Base-by-base conservation (phyloP, 345 rosid species). In the Eucalyptus grandis region DNA sequence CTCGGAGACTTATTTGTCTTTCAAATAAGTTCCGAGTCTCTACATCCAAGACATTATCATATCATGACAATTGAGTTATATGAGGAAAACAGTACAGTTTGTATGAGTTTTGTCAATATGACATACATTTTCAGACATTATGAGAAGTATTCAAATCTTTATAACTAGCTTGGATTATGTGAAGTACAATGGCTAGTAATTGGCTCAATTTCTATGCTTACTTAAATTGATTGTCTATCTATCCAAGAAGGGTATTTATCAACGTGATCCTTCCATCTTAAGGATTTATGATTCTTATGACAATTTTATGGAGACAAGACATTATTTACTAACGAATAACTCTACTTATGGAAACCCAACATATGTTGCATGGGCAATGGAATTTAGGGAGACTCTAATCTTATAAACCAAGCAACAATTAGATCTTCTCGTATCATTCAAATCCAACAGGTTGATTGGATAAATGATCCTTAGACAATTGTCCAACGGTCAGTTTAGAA, bases 301-400 rank as follows among this genome's bases (percentile, higher is more conserved):
- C 62, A 56, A 24, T 56, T 56, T 22, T 56, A 0, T 22, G 1
- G 62, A 24, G 27, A 22, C 27, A 2, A 4, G 62, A 24, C 1
- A 6, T 24, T 56, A 3, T 56, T 56, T 56, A 22, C 62, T 24
- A 56, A 56, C 0, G 13, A 3, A 24, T 6, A 56, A 56, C 60
- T 56, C 27, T 22, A 56, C 62, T 56, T 24, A 56, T 56, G 62
- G 60, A 54, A 54, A 56, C 60, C 6, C 12, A 56, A 56, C 62
- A 56, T 56, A 0, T 56, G 12, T 56, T 24, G 30, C 5, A 22
- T 54, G 30, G 62, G 62, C 62, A 56, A 56, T 6, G 2, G 0
- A 24, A 24, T 56, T 10, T 2, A 1, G 1, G 30, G 27, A 56
- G 30, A 56, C 62, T 56, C 13, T 56, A 56, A 56, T 56, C 62